Percentiles rank a stretch among this genome's conserved stretches.
phyloP scores from a whole-genome alignment of 2,329 filamentous ascomycete species.

The Dryadomyces quercus-mongolicae region DNA sequence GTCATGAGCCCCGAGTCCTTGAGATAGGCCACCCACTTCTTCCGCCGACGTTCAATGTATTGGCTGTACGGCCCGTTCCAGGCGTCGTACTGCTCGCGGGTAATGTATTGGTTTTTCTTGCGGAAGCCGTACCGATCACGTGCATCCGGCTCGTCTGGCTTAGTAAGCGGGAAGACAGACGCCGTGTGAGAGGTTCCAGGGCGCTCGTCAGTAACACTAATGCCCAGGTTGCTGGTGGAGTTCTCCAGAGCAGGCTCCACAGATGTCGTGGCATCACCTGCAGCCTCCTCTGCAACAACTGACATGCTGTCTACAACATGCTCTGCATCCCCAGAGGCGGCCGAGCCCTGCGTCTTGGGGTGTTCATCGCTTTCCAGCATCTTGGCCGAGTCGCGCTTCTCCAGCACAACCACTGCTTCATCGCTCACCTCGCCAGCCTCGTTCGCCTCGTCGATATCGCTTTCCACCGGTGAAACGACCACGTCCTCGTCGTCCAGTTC shows the following conservation, averaged over 20 bases:
- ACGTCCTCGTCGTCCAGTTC: constrained; percentile 13
- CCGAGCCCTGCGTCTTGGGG: neutral
- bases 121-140: constrained; percentile 88
- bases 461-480: neutral
- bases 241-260: neutral
- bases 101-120: constrained; percentile 72
- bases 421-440: neutral
- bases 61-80: constrained; percentile 69
- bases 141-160: constrained; percentile 34
- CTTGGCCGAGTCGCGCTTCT: constrained; percentile 41
- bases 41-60: constrained; percentile 60
- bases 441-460: neutral
- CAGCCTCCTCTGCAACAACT: too few relatives aligned
- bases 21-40: constrained; percentile 73
- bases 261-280: neutral
- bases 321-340: too few relatives aligned
- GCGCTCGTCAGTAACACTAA: constrained; percentile 3
- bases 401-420: constrained; percentile 2
- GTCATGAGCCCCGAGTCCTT: constrained; percentile 64
- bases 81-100: constrained; percentile 61
- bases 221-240: neutral
- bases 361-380: constrained; percentile 17
- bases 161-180: constrained; percentile 14
- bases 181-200: constrained; percentile 6
- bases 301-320: too few relatives aligned